phyloP scores from a whole-genome alignment of 805 yeast species.

The Starmera dryadoides region DNA sequence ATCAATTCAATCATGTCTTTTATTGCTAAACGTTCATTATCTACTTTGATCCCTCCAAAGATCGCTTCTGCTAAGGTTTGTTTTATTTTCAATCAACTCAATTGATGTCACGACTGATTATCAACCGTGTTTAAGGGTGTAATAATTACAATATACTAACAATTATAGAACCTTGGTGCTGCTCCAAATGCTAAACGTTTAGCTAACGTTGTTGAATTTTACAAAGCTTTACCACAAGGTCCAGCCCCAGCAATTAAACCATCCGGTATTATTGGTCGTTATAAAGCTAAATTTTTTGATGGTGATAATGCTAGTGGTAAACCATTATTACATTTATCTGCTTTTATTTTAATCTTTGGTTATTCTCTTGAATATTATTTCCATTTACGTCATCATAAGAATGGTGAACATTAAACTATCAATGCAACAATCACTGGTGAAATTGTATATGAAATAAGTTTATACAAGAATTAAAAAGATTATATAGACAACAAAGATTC shows the following conservation, averaged over 20 bases:
- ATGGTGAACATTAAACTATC: slow-evolving; percentile 28
- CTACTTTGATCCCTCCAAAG: slow-evolving; percentile 98
- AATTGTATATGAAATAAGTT: too few relatives aligned
- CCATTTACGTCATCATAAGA: slow-evolving; percentile 66
- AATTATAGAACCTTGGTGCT: slow-evolving; percentile 71
- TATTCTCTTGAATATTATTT: slow-evolving; percentile 90
- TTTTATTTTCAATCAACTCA: slow-evolving; percentile 9
- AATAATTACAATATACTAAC: background rate
- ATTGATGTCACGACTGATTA: background rate
- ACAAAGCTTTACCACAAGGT: slow-evolving; percentile 94
- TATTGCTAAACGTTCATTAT: slow-evolving; percentile 85
- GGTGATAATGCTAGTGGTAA: slow-evolving; percentile 79
- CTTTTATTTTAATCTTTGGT: slow-evolving; percentile 65
- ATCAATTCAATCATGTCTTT: slow-evolving; percentile 73
- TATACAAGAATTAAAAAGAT: too few relatives aligned
- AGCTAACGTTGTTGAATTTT: slow-evolving; percentile 90
- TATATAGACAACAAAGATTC: too few relatives aligned
- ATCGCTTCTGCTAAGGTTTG: slow-evolving; percentile 90
- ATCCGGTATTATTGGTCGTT: slow-evolving; percentile 62
- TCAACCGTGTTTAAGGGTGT: background rate
- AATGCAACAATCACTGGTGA: too few relatives aligned
- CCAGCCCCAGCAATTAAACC: slow-evolving; percentile 71
- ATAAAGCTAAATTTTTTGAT: slow-evolving; percentile 80
- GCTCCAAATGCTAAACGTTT: slow-evolving; percentile 97
- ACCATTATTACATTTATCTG: slow-evolving; percentile 73